Evolutionary conservation across 2,329 filamentous ascomycete genomes (phyloP), one percentile per base, ranked within the genome.

Genomic region (Neofusicoccum sp.): DNA sequence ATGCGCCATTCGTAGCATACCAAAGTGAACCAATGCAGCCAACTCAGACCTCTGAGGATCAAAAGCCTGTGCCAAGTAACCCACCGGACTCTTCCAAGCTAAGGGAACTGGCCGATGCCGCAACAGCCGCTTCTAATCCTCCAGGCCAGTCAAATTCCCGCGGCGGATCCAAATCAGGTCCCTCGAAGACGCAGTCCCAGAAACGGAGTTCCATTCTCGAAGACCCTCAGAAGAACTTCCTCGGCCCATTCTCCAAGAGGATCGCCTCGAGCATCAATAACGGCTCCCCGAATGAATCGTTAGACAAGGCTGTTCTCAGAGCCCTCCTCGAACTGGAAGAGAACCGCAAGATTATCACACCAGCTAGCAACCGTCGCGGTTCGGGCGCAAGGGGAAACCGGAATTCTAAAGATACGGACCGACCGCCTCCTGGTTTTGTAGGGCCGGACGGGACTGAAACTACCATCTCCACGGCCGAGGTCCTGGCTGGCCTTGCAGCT

Each of bases 181-280:
- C 24, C 9, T 31, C 36, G 9, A 43, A 56, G 6, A 3, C 3
- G 9, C 26, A 56, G 26, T 33, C 38, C 9, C 8, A 26, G 3
- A 56, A 43, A 24, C 38, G n/a, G 11, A 4, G 2, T 12, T 14
- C 28, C 26, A n/a, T 12, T 6, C n/a, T 9, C 7, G 54, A 58
- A n/a, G 61, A 63, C 30, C 30, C 30, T 2, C 30, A 58, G 8
- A 20, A 28, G 30, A 62, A 63, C 28, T 67, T 68, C 24, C 63
- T 72, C 2, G 65, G 63, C 14, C 70, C 68, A 40, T 61, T 70
- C 3, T 68, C 68, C 3, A 68, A 68, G 40, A 60, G 63, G 3
- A 60, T 69, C 7, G 45, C 63, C 16, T 33, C 64, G 7, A 63
- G 68, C n/a, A 64, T 69, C 33, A 61, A 63, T 38, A 65, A 63